These are phyloP conservation scores for Choiromyces venosus DNA, from an alignment of 495 filamentous ascomycete genomes.

Conservation along the genomic window DNA sequence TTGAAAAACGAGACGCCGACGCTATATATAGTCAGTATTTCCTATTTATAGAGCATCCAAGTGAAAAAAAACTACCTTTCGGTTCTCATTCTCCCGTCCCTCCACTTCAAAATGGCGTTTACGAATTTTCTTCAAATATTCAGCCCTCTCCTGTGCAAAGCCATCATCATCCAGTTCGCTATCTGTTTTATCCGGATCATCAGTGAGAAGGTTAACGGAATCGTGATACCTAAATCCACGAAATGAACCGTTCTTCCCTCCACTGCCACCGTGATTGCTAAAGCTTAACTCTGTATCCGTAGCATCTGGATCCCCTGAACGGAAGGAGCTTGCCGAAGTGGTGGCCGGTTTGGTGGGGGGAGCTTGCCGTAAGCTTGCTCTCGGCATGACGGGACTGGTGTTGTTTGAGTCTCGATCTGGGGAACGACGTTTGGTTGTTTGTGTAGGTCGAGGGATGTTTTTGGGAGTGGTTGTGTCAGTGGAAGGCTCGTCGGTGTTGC, in stretches of 20 bases:
- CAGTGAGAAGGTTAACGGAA: conserved; percentile 39
- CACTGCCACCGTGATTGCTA: conserved; percentile 19
- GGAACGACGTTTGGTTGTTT: conserved; percentile 21
- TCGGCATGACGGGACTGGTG: conserved; percentile 25
- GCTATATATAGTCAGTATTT: conserved; percentile 43
- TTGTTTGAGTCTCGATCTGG: conserved; percentile 27
- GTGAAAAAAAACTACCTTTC: conserved; percentile 49
- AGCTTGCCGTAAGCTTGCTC: conserved; percentile 21
- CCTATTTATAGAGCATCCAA: conserved; percentile 17
- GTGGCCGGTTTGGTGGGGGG: conserved; percentile 9
- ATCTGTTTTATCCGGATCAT: conserved; percentile 40
- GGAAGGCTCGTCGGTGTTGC: conserved; percentile 34
- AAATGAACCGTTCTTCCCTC: conserved; percentile 38
- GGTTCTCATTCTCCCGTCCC: conserved; percentile 53
- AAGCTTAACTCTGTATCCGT: conserved; percentile 31
- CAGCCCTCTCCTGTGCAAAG: conserved; percentile 29
- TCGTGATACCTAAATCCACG: conserved; percentile 42
- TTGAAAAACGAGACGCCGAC: conserved; percentile 50
- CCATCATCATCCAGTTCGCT: conserved; percentile 40
- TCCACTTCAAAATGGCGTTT: conserved; percentile 62
- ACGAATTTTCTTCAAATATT: conserved; percentile 34
- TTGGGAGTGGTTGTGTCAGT: conserved; percentile 29
- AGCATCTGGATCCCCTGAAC: conserved; percentile 28
- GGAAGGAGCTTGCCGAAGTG: conserved; percentile 24
- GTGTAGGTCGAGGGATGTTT: conserved; percentile 16